Percentiles rank a stretch among this genome's conserved stretches.
phyloP scores from a whole-genome alignment of 2,329 filamentous ascomycete genomes.

The Hymenoscyphus scutula region DNA sequence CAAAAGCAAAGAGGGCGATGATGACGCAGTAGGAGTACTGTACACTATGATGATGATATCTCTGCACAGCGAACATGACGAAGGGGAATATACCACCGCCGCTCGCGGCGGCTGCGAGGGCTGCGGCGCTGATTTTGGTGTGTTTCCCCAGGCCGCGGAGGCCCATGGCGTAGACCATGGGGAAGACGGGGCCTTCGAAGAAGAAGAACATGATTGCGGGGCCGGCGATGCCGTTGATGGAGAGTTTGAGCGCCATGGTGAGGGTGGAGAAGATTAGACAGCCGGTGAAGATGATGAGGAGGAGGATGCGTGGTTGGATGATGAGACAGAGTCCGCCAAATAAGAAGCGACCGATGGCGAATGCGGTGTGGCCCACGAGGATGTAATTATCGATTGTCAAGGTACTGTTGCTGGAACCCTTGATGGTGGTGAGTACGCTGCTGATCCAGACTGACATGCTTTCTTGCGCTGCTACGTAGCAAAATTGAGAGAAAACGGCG shows the following conservation, averaged over 20 bases:
- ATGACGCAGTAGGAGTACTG: constrained; percentile 32
- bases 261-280: constrained; percentile 57
- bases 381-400: constrained; percentile 63
- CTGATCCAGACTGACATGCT: constrained; percentile 60
- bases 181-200: constrained; percentile 80
- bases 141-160: constrained; percentile 77
- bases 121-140: constrained; percentile 75
- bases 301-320: constrained; percentile 67
- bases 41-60: constrained; percentile 14
- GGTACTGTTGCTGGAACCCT: constrained; percentile 42
- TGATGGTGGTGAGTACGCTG: constrained; percentile 45
- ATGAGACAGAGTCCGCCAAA: constrained; percentile 59
- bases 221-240: constrained; percentile 49
- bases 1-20: constrained; percentile 28
- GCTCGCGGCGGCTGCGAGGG: constrained; percentile 53
- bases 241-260: constrained; percentile 45
- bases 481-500: constrained; percentile 74
- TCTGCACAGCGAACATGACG: constrained; percentile 31
- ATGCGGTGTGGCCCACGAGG: constrained; percentile 68
- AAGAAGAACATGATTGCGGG: constrained; percentile 72
- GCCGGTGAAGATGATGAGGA: constrained; percentile 59
- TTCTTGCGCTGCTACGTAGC: constrained; percentile 74
- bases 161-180: constrained; percentile 75
- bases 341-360: constrained; percentile 71
- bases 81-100: constrained; percentile 34